These are phyloP conservation scores for Hygrophorus pudorinus DNA, from an alignment of 768 basidiomycete genomes.

Conservation along the genomic window DNA sequence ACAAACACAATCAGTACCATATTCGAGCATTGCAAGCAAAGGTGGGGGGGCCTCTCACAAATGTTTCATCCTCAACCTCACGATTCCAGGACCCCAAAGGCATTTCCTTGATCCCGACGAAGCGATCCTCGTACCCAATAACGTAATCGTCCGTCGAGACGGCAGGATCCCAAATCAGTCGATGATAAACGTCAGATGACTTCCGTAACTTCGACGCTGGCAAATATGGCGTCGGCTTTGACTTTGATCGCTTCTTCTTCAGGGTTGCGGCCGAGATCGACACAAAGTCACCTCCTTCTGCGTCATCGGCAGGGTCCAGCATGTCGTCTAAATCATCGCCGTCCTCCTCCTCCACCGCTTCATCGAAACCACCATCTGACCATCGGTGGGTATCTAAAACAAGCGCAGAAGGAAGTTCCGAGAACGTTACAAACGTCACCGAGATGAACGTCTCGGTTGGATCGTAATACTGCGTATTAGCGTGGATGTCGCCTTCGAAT, in stretches of 20 bases:
- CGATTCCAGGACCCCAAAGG: conserved; percentile 3
- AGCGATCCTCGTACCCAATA: conserved; percentile 4
- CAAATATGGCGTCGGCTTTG: neutral
- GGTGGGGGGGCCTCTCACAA: conserved; percentile 1
- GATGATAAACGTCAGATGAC: conserved; percentile 2
- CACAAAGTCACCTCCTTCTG: neutral
- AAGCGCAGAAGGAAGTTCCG: conserved; percentile 2
- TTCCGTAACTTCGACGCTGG: conserved; percentile 1
- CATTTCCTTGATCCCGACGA: conserved; percentile 3
- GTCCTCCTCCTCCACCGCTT: conserved; percentile 1
- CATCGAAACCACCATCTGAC: conserved; percentile 4
- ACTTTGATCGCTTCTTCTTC: neutral
- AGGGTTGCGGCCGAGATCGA: no score
- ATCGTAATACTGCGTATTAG: conserved; percentile 1
- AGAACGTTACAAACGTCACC: neutral
- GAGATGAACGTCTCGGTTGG: conserved; percentile 2
- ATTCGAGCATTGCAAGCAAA: neutral
- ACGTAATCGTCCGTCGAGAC: conserved; percentile 3
- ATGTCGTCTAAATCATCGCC: neutral
- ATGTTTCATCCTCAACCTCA: conserved; percentile 5
- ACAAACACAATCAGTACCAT: neutral
- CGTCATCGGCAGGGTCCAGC: no score
- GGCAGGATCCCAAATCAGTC: conserved; percentile 5
- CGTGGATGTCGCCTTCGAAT: conserved; percentile 1
- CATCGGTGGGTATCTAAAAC: conserved; percentile 2